Percentiles rank a stretch among this genome's conserved stretches.
Evolutionary conservation across 2,329 filamentous ascomycete species (phyloP).

Genomic region (Triangularia setosa): DNA sequence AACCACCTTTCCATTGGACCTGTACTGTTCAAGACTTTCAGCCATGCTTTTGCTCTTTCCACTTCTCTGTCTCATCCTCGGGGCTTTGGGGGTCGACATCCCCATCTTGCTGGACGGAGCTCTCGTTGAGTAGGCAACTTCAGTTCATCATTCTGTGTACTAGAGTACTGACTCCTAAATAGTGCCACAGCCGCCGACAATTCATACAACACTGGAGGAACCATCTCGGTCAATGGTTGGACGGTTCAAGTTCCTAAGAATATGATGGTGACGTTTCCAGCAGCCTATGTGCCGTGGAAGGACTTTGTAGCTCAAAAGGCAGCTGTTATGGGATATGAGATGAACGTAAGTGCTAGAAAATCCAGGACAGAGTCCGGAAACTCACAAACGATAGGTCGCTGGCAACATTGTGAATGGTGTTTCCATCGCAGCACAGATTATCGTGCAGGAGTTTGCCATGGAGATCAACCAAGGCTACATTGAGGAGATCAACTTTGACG

Average conservation of each 20-base stretch:
- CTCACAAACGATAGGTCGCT: constrained; percentile 28
- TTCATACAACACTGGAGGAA: constrained; percentile 43
- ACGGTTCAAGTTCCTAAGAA: constrained; percentile 46
- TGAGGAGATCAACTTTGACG: constrained; percentile 33
- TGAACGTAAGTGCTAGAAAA: constrained; percentile 27
- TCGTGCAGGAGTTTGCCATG: constrained; percentile 34
- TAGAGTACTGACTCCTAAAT: not conserved
- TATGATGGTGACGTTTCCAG: constrained; percentile 46
- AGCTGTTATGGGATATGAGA: constrained; percentile 34
- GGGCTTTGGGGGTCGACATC: constrained; percentile 10
- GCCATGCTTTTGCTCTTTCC: constrained; percentile 6
- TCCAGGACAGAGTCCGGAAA: not conserved
- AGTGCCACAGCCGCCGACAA: constrained; percentile 32
- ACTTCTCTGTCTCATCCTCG: constrained; percentile 7
- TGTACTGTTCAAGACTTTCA: not conserved
- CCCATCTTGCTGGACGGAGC: constrained; percentile 16
- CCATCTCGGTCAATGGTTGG: constrained; percentile 43
- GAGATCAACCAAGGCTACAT: constrained; percentile 36
- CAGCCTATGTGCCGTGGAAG: constrained; percentile 42
- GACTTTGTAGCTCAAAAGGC: constrained; percentile 33
- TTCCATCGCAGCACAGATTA: constrained; percentile 33
- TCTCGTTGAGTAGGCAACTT: constrained; percentile 9
- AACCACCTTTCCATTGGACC: not conserved
- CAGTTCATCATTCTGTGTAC: not conserved
- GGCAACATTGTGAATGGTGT: constrained; percentile 35